Base-by-base conservation (phyloP, 352 stramenopile genomes). In the Phytophthora niederhauseri region DNA sequence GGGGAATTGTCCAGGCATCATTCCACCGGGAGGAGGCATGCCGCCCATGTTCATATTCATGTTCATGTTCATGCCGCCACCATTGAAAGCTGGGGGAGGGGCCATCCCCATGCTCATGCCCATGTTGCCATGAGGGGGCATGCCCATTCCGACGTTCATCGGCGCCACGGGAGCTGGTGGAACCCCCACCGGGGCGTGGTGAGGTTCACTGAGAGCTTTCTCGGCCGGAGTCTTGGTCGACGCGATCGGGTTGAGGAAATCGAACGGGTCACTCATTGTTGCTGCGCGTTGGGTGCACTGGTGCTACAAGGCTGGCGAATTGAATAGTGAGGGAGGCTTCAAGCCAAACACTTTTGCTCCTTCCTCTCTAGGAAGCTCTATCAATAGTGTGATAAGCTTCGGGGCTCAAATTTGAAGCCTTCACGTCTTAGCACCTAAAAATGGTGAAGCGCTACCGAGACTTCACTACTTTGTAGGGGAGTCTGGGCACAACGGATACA, bases 201-300 rank as follows among this genome's bases (percentile, higher is more conserved):
- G 69, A 36, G 54, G 56, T 22, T 67, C 30, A 14, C 48, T 70
- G 54, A 75, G 63, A 26, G 68, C 62, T 61, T 77, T 84, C 61
- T 79, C 67, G 1, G 78, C 72, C 14, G 77, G 70, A 15, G 80
- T 84, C 75, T 90, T 92, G 60, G 81, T 77, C 74, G 85, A 90
- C 28, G 78, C 82, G 61, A 93, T 90, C 62, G 85, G 85, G 57
- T 93, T 85, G 52, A 93, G 80, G 60, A 84, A 86, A 36, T 85
- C 84, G 34, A 93, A 92, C 26, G 82, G 84, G 68, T 93, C 85
- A 74, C 76, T 92, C 84, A 90, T 92, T 30, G 51, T 45, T 68
- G 43, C 17, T 55, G 50, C 11, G 41, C 12, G 24, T 64, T 61
- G 26, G 36, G 57, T 60, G 49, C 17, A 30, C 12, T 63, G 48